phyloP scores from a whole-genome alignment of 441 rosid genomes.

The Melastoma candidum region DNA sequence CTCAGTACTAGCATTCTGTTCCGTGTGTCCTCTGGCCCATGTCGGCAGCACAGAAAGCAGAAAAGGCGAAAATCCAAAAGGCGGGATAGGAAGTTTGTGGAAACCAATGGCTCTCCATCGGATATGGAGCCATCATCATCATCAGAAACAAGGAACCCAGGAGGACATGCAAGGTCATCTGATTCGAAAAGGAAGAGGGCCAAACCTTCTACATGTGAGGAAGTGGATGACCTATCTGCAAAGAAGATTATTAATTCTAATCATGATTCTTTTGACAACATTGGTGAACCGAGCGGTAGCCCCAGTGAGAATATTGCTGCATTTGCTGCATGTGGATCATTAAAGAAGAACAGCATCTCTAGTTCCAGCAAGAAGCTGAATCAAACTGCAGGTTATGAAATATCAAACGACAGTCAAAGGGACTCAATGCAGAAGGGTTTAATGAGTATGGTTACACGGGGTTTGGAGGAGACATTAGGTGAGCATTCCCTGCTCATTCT shows the following conservation, averaged over 20 bases:
- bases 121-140: slow-evolving; percentile 53
- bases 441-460: slow-evolving; percentile 28
- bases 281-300: slow-evolving; percentile 29
- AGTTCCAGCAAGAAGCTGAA: slow-evolving; percentile 21
- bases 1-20: slow-evolving; percentile 38
- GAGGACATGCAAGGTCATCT: slow-evolving; percentile 14
- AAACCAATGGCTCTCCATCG: slow-evolving; percentile 12
- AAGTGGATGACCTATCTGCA: slow-evolving; percentile 11
- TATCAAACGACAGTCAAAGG: slow-evolving; percentile 22
- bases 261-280: slow-evolving; percentile 16
- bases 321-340: slow-evolving; percentile 29
- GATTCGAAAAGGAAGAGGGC: slow-evolving; percentile 20
- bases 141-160: slow-evolving; percentile 22
- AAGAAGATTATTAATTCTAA: slow-evolving; percentile 1
- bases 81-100: slow-evolving; percentile 29
- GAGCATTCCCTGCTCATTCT: slow-evolving; percentile 16
- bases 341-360: slow-evolving; percentile 16
- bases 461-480: slow-evolving; percentile 54
- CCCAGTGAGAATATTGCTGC: slow-evolving; percentile 33
- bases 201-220: slow-evolving; percentile 16
- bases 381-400: slow-evolving; percentile 22
- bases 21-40: slow-evolving; percentile 27
- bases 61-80: slow-evolving; percentile 17
- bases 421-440: slow-evolving; percentile 27
- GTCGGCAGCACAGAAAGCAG: slow-evolving; percentile 38